These are phyloP conservation scores for Cucumis cinereus DNA, from an alignment of 306 rosid species.

Conservation along the genomic window DNA sequence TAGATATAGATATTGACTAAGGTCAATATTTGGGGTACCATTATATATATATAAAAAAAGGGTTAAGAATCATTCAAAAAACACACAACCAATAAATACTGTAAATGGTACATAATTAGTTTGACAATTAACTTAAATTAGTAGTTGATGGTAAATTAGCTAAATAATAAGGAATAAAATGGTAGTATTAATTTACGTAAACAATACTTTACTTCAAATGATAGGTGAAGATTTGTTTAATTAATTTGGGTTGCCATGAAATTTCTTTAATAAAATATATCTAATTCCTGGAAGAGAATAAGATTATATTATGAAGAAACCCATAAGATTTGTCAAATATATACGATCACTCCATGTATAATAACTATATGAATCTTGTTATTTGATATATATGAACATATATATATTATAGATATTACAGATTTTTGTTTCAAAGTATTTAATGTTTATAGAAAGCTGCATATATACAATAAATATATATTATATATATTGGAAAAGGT, in stretches of 20 bases:
- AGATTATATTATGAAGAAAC: not conserved
- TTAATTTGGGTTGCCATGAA: not conserved
- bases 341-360: no score
- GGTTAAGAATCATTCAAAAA: not conserved
- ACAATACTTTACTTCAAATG: not conserved
- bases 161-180: not conserved
- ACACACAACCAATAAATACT: not conserved
- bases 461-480: not conserved
- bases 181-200: not conserved
- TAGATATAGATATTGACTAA: not conserved
- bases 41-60: no score
- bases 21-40: not conserved
- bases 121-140: not conserved
- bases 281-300: not conserved
- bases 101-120: not conserved
- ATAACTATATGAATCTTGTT: no score
- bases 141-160: not conserved
- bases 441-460: not conserved
- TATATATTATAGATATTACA: no score
- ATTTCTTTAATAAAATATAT: not conserved
- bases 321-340: not conserved
- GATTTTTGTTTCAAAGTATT: no score
- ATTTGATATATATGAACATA: no score
- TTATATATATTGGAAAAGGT: not conserved
- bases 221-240: not conserved